Base-by-base conservation (phyloP, 2,329 filamentous ascomycete genomes). In the Ascochyta clinopodiicola region DNA sequence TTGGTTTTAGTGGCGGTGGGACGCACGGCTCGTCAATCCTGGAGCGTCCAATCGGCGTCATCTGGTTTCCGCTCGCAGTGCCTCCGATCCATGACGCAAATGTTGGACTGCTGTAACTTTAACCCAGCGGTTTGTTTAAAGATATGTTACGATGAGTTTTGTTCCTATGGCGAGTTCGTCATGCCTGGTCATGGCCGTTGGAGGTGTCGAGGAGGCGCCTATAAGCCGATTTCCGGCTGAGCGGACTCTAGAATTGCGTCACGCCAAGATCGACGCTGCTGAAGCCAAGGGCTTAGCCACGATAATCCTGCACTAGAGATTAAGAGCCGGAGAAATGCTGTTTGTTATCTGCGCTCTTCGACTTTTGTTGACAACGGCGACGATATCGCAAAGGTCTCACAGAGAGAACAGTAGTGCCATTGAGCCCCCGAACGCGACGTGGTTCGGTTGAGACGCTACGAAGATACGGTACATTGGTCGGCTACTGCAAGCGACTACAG, bases 331-430 rank as follows among this genome's bases (percentile, higher is more conserved):
- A 50, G 35, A 45, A 46, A 57, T 45, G 44, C 44, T 48, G 34
- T 43, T 15, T 44, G 34, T 36, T 48, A 36, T 56, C 32, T 50
- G 43, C 50, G 36, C 51, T 49, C 42, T 50, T 42, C 36, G 44
- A 45, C 46, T 44, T 44, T 40, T 45, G 48, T 54, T 55, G 36
- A 47, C 37, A 27, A 9, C 32, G 31, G 32, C n/a, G 31, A 31
- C 38, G 40, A 27, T 36, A 29, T 48, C 17, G 38, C 38, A 34
- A 19, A 46, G 47, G 34, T 39, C 22, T 36, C 37, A 55, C 47
- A 40, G 25, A 42, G 51, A 39, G 46, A 57, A 59, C 60, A 53
- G 53, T 54, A 50, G 50, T 43, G 51, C 65, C 59, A 62, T 64
- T 64, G 62, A 57, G n/a, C 37, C 45, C n/a, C 31, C 32, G 24